phyloP scores from a whole-genome alignment of 306 rosid genomes.

The Hylodesmum podocarpum region DNA sequence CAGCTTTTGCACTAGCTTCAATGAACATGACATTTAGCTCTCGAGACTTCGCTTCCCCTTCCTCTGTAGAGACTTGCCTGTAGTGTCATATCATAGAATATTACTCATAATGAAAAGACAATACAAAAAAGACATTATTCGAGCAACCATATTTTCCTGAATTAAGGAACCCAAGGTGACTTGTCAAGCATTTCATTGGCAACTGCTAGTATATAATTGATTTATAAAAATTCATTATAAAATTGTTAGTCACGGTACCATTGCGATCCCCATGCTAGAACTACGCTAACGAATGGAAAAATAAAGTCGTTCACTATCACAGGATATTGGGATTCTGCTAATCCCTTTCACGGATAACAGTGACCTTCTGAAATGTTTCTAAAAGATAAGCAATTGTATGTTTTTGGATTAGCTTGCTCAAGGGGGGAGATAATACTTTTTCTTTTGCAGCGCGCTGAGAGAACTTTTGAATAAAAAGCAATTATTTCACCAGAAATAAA shows the following conservation, averaged over 20 bases:
- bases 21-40: slow-evolving; percentile 83
- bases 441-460: background rate
- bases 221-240: background rate
- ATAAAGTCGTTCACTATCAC: background rate
- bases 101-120: slow-evolving; percentile 30
- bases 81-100: slow-evolving; percentile 12
- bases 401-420: background rate
- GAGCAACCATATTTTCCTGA: background rate
- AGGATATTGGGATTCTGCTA: background rate
- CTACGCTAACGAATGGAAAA: background rate
- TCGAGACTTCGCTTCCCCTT: slow-evolving; percentile 80
- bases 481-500: background rate
- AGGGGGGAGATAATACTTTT: background rate
- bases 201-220: background rate
- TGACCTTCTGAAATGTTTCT: background rate
- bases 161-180: background rate
- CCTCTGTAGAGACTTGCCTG: slow-evolving; percentile 94
- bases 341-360: background rate
- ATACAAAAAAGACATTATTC: background rate
- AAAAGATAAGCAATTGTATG: background rate
- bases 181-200: background rate
- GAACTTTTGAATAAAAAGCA: background rate
- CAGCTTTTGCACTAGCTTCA: slow-evolving; percentile 94
- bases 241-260: background rate
- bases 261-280: background rate